Evolutionary conservation across 768 basidiomycete genomes (phyloP), one percentile per base, ranked within the genome.

Genomic region (Tricholoma furcatifolium): DNA sequence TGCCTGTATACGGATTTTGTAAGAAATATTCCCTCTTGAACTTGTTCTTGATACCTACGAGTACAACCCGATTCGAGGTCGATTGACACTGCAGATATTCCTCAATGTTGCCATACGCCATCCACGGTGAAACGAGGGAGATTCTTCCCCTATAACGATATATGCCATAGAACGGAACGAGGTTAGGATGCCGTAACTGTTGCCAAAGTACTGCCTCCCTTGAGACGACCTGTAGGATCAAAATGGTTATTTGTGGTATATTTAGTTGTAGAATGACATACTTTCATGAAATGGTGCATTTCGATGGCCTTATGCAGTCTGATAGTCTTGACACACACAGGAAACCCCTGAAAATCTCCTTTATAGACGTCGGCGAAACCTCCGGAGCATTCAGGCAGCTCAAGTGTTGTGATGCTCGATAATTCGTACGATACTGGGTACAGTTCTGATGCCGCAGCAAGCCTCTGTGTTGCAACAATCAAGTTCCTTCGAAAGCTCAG

Each of bases 1-100:
- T 12, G 65, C 24, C 71, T 70, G 32, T 27, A 14, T n/a, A n/a
- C n/a, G n/a, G n/a, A n/a, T 11, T 24, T 2, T 23, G 4, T n/a
- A 7, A 42, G n/a, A 12, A 4, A 3, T 9, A 8, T n/a, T 8
- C 21, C n/a, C 9, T 14, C 9, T 7, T 35, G 8, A 35, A 35
- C 15, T 7, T 8, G 34, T 7, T 14, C 15, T 12, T 6, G 30
- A 43, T 10, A 4, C 30, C 23, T 32, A 48, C 36, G 15, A 48
- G 18, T 1, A 36, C 36, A 10, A 20, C 23, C 18, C 47, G 47
- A n/a, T 48, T 30, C 8, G 36, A 48, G 15, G 1, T n/a, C 23
- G 14, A 3, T 20, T 49, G 24, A 6, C 23, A 4, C n/a, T 20
- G 27, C 12, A 49, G 23, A 41, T 40, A 49, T 20, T 18, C 39